Base-by-base conservation (phyloP, 192 early-diverging fungal species). In the Rhizoclosmatium globosum region DNA sequence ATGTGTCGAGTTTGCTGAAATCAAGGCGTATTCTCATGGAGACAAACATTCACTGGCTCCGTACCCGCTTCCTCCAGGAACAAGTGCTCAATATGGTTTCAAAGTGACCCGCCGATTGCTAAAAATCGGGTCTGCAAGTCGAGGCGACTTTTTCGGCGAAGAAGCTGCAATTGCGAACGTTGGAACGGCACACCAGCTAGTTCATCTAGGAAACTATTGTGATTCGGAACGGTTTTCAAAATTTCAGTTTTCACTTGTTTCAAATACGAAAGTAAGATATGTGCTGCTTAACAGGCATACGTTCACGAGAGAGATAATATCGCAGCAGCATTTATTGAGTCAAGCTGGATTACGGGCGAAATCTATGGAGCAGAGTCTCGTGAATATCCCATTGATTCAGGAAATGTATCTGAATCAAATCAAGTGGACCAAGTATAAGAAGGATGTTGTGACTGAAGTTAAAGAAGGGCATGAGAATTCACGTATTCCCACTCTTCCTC, bases 81-180 rank as follows among this genome's bases (percentile, higher is more conserved):
- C 48, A 45, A 9, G 7, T 21, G 58, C 46, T 9, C 21, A 17
- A 21, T 76, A 64, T 47, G 74, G 74, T 9, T 76, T 21, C 45
- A 61, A 62, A 41, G 44, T 46, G n/a, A 44, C 44, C 3, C n/a
- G 21, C 17, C 31, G 74, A 1, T 42, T 76, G 3, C 21, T 76
- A 2, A 64, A 64, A 2, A 75, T 78, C 38, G 53, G 47, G 2
- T 31, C 56, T 7, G 68, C n/a, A 2, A 38, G 70, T 19, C 53
- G 31, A 15, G 47, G 77, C 6, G 67, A 74, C 47, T 78, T 46
- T 62, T 78, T 78, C 9, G 71, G 71, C 19, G 77, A 78, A 78
- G 68, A 68, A 4, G 31, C 68, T 6, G 77, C 77, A 13, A 53
- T 78, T 60, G 77, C 77, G 50, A 64, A 68, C 38, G 42, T 77